Conservation (phyloP, 768 basidiomycete genomes). For the Rhizopogon vesiculosus region DNA sequence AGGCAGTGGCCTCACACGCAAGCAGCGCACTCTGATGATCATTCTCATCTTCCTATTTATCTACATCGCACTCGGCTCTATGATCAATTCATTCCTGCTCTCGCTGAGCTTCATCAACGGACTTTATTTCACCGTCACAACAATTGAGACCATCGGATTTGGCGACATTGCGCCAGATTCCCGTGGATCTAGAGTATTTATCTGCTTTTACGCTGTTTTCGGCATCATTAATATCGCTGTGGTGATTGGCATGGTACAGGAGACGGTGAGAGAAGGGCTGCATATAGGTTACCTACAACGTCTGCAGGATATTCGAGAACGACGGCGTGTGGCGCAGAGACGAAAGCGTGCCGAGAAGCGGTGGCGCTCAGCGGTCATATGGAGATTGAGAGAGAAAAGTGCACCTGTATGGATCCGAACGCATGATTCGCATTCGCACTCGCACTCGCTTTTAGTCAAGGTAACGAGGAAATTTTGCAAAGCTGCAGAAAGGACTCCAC, state of each 20-base stretch:
- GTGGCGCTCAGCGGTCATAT: conserved; percentile 61
- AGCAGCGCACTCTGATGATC: conserved; percentile 76
- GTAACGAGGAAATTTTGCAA: conserved; percentile 7
- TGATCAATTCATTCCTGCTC: conserved; percentile 48
- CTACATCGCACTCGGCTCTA: conserved; percentile 71
- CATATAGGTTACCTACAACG: conserved; percentile 62
- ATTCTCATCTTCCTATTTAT: conserved; percentile 69
- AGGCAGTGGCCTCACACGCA: conserved; percentile 79
- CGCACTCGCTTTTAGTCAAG: conserved; percentile 7
- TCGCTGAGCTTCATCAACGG: conserved; percentile 62
- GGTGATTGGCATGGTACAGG: conserved; percentile 59
- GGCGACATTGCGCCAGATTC: conserved; percentile 65
- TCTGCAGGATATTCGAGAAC: conserved; percentile 39
- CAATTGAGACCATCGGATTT: conserved; percentile 72
- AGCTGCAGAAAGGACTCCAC: conserved; percentile 6
- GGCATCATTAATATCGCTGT: conserved; percentile 65
- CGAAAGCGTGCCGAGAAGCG: conserved; percentile 44
- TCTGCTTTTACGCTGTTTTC: conserved; percentile 50
- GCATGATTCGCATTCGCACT: background rate
- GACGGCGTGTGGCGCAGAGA: conserved; percentile 36
- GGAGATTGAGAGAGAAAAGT: conserved; percentile 49
- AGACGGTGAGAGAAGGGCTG: conserved; percentile 68
- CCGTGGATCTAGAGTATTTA: conserved; percentile 52
- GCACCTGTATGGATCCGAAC: conserved; percentile 47
- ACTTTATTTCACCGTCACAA: conserved; percentile 72